These are phyloP conservation scores for Limnomonas spitsbergensis DNA, from an alignment of 139 green algal genomes.

Conservation along the genomic window DNA sequence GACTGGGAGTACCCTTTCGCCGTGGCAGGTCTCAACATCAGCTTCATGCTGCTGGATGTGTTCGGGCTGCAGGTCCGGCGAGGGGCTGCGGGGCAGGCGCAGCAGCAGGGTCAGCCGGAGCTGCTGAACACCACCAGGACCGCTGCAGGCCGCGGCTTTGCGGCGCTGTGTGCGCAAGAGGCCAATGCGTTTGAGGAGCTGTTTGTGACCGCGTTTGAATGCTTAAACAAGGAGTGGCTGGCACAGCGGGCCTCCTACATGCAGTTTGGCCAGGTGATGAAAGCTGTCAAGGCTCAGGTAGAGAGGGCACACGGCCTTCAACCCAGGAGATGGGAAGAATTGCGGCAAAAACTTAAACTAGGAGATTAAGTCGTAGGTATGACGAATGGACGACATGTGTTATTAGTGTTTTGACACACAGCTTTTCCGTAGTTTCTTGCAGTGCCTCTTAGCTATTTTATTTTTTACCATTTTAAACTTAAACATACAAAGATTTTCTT, in stretches of 20 bases:
- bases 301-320: neutral
- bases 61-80: slow-evolving; percentile 23
- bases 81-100: neutral
- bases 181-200: slow-evolving; percentile 57
- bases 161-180: slow-evolving; percentile 34
- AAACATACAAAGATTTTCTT: too few relatives aligned
- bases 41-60: slow-evolving; percentile 7
- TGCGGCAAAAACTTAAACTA: too few relatives aligned
- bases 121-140: neutral
- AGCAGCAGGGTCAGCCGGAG: neutral
- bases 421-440: too few relatives aligned
- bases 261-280: slow-evolving; percentile 50
- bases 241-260: slow-evolving; percentile 51
- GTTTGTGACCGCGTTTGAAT: slow-evolving; percentile 50
- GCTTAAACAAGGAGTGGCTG: slow-evolving; percentile 51
- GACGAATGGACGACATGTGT: too few relatives aligned
- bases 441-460: too few relatives aligned
- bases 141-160: slow-evolving; percentile 37
- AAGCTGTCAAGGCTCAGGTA: neutral
- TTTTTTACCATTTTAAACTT: too few relatives aligned
- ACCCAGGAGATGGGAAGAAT: too few relatives aligned
- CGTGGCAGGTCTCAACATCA: slow-evolving; percentile 76
- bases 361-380: too few relatives aligned
- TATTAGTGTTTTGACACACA: too few relatives aligned
- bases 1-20: slow-evolving; percentile 87